Base-by-base conservation (phyloP, 495 filamentous ascomycete species). In the Hypoxylon subgilvum region DNA sequence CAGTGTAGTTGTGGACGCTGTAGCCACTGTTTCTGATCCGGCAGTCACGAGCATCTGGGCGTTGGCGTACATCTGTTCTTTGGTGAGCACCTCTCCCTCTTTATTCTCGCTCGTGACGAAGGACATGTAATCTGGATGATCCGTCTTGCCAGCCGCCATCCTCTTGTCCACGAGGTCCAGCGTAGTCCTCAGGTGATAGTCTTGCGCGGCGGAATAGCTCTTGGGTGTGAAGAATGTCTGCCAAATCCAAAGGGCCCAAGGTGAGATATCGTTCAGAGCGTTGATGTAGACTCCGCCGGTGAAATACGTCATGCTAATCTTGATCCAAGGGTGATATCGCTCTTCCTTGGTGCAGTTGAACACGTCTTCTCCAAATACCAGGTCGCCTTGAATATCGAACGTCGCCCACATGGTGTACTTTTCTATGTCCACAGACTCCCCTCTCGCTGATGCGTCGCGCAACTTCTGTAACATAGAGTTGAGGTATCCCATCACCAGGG, bases 341-440 rank as follows among this genome's bases (percentile, higher is more conserved):
- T 57, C 50, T 0, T 60, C 52, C 32, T 67, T 47, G 1, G 84
- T 70, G 41, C 81, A 81, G 6, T 72, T 73, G 52, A 87, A 86
- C 0, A 82, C 70, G 46, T 82, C 75, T 10, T 57, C 48, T 6
- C 83, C 84, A 44, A 86, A 84, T 0, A 79, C 72, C 6, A 87
- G 62, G 55, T 86, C 83, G 1, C 84, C 84, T 38, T 86, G 84
- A 22, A 86, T 74, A 50, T 86, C 84, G 43, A 86, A 87, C 0
- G 83, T 85, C 8, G 71, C 70, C 43, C 70, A 84, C 53, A 84
- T 85, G 48, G 74, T 81, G 78, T 82, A 85, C 16, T 79, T 70
- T 5, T 66, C 65, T 46, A 81, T 63, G 13, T 79, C 63, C 13
- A 72, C 61, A 0, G 62, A 23, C 30, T 64, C 10, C 28, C 50